Conservation (phyloP, 768 basidiomycete species). For the Tylopilus balloui region DNA sequence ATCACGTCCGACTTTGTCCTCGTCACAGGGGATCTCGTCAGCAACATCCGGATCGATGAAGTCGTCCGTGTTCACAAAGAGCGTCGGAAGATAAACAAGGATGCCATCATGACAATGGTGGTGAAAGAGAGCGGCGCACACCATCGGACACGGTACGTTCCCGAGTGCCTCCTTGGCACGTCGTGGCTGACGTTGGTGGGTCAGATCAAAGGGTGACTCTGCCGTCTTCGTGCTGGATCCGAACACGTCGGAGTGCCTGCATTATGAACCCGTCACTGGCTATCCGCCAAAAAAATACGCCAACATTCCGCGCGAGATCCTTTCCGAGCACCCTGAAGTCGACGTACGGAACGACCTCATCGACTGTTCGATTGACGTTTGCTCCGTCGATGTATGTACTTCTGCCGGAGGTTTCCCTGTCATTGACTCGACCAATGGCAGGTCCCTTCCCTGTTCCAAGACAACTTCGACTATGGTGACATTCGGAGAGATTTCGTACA, state of each 20-base stretch:
- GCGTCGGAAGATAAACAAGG: constrained; percentile 79
- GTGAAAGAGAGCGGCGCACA: constrained; percentile 71
- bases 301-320: constrained; percentile 73
- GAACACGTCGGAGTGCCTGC: constrained; percentile 73
- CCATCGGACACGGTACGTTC: constrained; percentile 68
- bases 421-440: constrained; percentile 29
- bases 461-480: constrained; percentile 97
- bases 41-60: constrained; percentile 87
- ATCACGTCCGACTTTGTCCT: constrained; percentile 90
- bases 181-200: not conserved
- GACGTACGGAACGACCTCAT: constrained; percentile 87
- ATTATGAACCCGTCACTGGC: constrained; percentile 74
- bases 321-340: constrained; percentile 69
- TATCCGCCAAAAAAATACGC: constrained; percentile 61
- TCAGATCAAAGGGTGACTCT: constrained; percentile 66
- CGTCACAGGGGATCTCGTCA: constrained; percentile 88
- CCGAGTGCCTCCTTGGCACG: not conserved
- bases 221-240: constrained; percentile 76
- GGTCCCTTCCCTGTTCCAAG: constrained; percentile 95
- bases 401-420: not conserved
- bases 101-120: constrained; percentile 96
- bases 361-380: constrained; percentile 88
- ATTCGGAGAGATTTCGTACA: constrained; percentile 91
- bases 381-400: constrained; percentile 78
- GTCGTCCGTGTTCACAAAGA: constrained; percentile 88